Evolutionary conservation across 2,329 filamentous ascomycete species (phyloP).

Genomic region (Arthroderma sp.): DNA sequence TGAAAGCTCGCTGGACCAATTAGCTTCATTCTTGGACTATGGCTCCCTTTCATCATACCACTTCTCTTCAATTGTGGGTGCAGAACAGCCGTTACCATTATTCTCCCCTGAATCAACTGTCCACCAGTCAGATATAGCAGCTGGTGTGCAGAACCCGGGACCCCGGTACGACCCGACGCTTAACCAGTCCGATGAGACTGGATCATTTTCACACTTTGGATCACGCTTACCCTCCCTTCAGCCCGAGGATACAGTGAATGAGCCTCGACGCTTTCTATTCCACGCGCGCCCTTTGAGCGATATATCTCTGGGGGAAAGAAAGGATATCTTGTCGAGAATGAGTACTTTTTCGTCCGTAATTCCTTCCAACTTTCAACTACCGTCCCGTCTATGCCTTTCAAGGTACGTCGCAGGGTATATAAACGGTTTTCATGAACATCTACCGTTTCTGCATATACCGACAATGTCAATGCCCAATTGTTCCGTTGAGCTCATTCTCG

Average conservation of each 20-base stretch:
- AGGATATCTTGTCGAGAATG: conserved; percentile 31
- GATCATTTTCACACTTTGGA: conserved; percentile 36
- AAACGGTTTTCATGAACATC: conserved; percentile 37
- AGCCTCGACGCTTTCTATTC: conserved; percentile 26
- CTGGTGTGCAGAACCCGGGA: conserved; percentile 15
- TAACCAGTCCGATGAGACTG: conserved; percentile 28
- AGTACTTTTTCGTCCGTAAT: conserved; percentile 34
- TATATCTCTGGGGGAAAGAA: conserved; percentile 34
- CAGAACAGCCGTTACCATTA: conserved; percentile 25
- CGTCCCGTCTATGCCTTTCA: conserved; percentile 35
- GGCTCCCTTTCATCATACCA: conserved; percentile 36
- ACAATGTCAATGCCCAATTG: conserved; percentile 34
- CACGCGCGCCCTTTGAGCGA: conserved; percentile 32
- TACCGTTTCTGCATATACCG: conserved; percentile 39
- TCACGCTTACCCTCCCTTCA: conserved; percentile 35
- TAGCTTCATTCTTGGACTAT: conserved; percentile 30
- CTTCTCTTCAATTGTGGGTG: conserved; percentile 32
- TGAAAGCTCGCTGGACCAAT: conserved; percentile 24
- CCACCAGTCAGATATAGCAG: conserved; percentile 24
- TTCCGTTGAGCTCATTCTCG: conserved; percentile 37
- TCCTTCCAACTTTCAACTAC: conserved; percentile 33
- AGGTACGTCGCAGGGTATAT: conserved; percentile 39
- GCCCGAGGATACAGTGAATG: conserved; percentile 33
- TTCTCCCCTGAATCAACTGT: conserved; percentile 18
- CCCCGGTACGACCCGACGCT: conserved; percentile 26